These are phyloP conservation scores for Pelargonium cotyledonis DNA, from an alignment of 441 rosid species.

Conservation along the genomic window DNA sequence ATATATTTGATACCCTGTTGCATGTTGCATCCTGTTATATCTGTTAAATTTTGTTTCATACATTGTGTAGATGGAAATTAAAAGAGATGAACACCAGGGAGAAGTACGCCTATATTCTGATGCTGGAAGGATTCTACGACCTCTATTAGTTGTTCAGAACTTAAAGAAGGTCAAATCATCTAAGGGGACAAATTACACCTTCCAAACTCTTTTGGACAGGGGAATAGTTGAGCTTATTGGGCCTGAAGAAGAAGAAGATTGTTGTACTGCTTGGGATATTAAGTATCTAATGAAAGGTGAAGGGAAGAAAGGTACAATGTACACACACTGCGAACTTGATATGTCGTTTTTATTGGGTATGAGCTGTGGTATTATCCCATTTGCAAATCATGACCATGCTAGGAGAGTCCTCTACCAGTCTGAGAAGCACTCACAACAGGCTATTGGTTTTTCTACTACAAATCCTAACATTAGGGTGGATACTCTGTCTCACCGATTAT, in stretches of 20 bases:
- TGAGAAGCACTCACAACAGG: constrained; percentile 87
- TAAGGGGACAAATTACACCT: constrained; percentile 43
- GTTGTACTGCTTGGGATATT: constrained; percentile 59
- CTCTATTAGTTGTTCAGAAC: constrained; percentile 75
- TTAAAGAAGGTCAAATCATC: constrained; percentile 40
- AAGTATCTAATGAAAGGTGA: constrained; percentile 40
- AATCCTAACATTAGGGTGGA: constrained; percentile 80
- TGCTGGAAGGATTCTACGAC: constrained; percentile 86
- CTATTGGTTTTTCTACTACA: constrained; percentile 81
- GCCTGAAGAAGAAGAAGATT: constrained; percentile 90
- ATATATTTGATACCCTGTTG: too few species aligned
- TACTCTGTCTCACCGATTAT: constrained; percentile 67
- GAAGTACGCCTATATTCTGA: constrained; percentile 81
- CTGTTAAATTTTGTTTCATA: background rate
- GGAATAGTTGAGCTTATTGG: constrained; percentile 77
- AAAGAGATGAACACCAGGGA: constrained; percentile 53
- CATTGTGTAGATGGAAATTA: constrained; percentile 62
- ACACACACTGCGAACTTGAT: constrained; percentile 82
- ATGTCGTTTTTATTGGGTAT: constrained; percentile 72
- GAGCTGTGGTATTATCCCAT: constrained; percentile 82
- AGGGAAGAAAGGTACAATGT: constrained; percentile 32
- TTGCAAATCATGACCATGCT: constrained; percentile 87
- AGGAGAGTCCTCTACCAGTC: constrained; percentile 86
- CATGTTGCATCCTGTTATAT: background rate
- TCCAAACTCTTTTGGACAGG: constrained; percentile 51